These are phyloP conservation scores for Lactarius hengduanensis DNA, from an alignment of 768 basidiomycete genomes.

Conservation along the genomic window DNA sequence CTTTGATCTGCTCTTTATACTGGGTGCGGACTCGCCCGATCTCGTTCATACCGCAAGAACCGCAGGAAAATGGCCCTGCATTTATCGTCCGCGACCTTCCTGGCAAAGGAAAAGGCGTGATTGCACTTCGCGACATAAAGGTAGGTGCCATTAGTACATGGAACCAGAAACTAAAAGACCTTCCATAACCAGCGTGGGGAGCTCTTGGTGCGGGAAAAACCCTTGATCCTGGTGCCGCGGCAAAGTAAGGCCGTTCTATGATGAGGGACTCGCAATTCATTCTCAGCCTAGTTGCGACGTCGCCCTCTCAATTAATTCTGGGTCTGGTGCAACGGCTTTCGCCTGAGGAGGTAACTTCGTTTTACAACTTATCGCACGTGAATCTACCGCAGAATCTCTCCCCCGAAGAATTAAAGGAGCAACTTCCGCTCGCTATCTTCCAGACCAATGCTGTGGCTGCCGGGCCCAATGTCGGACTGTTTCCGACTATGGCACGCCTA, in stretches of 20 bases:
- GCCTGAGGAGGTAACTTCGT: constrained; percentile 40
- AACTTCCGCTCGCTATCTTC: constrained; percentile 62
- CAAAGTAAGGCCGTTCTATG: constrained; percentile 38
- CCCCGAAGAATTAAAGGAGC: constrained; percentile 38
- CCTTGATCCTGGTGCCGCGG: constrained; percentile 52
- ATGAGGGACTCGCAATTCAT: background rate
- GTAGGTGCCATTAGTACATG: constrained; percentile 3
- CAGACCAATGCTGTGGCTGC: constrained; percentile 64
- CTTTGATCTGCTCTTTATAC: constrained; percentile 7
- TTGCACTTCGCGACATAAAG: constrained; percentile 18
- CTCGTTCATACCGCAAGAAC: background rate
- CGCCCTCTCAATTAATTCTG: constrained; percentile 47
- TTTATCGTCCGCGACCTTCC: constrained; percentile 23
- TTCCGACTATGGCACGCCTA: constrained; percentile 62
- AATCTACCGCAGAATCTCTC: constrained; percentile 45
- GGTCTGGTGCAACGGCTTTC: constrained; percentile 38
- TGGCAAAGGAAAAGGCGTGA: constrained; percentile 25
- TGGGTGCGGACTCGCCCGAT: constrained; percentile 1
- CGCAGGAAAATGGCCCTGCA: background rate
- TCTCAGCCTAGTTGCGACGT: constrained; percentile 40
- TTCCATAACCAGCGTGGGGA: constrained; percentile 51
- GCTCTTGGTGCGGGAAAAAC: constrained; percentile 52
- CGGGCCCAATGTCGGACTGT: constrained; percentile 55
- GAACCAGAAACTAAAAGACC: background rate
- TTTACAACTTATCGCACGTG: constrained; percentile 57